Conservation (phyloP, 305 asterid species). For the Fraxinus baroniana region DNA sequence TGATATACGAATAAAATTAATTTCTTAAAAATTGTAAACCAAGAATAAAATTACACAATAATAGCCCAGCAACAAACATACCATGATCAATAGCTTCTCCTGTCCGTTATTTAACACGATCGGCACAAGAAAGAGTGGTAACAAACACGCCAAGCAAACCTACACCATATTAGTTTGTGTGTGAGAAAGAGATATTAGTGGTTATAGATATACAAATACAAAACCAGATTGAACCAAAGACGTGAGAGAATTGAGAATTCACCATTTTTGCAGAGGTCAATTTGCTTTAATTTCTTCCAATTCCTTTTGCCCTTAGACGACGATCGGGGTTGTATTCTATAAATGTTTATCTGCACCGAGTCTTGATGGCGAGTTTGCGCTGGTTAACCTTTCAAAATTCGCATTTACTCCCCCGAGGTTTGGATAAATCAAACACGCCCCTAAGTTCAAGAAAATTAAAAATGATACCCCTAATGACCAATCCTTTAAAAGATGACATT, state of each 20-base stretch:
- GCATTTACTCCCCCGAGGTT: background rate
- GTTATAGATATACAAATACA: background rate
- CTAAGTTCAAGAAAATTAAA: background rate
- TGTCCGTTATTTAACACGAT: too few species aligned
- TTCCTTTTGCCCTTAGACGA: background rate
- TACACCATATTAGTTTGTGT: constrained; percentile 20
- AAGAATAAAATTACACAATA: background rate
- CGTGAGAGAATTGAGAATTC: background rate
- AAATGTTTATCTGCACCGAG: background rate
- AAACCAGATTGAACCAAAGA: constrained; percentile 1
- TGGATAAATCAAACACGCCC: background rate
- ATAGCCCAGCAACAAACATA: constrained; percentile 21
- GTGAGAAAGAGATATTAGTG: background rate
- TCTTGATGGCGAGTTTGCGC: background rate
- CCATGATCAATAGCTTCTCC: too few species aligned
- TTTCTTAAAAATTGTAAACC: background rate
- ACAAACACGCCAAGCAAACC: constrained; percentile 87
- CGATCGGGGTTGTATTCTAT: background rate
- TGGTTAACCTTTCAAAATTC: background rate
- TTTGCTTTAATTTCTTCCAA: background rate
- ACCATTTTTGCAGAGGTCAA: constrained; percentile 43
- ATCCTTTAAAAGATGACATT: too few species aligned
- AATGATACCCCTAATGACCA: background rate
- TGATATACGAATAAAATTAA: constrained; percentile 14
- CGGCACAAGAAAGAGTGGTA: constrained; percentile 88